Percentiles rank a stretch among this genome's conserved stretches.
These are phyloP conservation scores for Colletotrichum camelliae DNA, from an alignment of 2,329 filamentous ascomycete species.

Conservation along the genomic window DNA sequence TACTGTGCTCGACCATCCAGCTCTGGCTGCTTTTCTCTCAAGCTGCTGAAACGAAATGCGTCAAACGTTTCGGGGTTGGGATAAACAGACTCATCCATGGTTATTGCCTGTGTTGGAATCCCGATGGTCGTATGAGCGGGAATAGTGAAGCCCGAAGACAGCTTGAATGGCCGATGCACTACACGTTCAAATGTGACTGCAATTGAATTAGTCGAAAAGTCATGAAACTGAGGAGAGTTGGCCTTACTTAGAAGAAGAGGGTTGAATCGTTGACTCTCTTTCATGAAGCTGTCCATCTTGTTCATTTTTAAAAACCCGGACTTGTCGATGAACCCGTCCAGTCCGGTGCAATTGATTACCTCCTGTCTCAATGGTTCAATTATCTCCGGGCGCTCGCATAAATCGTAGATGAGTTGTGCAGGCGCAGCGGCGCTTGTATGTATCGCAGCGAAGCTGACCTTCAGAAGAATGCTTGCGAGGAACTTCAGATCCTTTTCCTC, in stretches of 20 bases:
- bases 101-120: neutral
- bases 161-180: neutral
- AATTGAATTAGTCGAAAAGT: neutral
- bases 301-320: neutral
- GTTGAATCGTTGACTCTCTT: neutral
- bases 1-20: neutral
- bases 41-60: neutral
- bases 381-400: slow-evolving; percentile 14
- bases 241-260: neutral
- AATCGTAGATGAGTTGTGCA: slow-evolving; percentile 31
- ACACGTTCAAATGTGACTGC: neutral
- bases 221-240: neutral
- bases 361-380: neutral
- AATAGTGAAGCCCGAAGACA: neutral
- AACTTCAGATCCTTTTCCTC: slow-evolving; percentile 23
- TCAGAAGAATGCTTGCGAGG: slow-evolving; percentile 30
- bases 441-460: slow-evolving; percentile 32
- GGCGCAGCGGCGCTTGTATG: slow-evolving; percentile 31
- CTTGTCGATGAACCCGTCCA: neutral
- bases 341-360: neutral
- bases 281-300: neutral
- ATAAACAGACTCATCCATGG: neutral
- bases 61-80: neutral
- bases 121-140: neutral
- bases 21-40: neutral